Base-by-base conservation (phyloP, 2,329 filamentous ascomycete species). In the Ceratocystis colombiana region DNA sequence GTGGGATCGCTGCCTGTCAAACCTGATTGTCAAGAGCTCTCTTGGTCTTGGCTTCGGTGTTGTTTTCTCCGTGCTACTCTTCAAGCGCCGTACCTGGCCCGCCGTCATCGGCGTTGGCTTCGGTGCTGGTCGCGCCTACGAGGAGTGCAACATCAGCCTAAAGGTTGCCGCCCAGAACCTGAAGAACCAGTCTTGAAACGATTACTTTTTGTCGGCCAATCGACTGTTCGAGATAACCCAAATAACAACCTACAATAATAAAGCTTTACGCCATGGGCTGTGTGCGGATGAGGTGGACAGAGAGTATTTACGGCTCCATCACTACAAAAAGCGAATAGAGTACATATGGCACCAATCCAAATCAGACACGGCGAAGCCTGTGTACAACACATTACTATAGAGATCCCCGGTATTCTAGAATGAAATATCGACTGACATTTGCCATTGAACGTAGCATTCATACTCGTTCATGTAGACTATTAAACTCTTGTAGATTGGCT, bases 1-100 rank as follows among this genome's bases (percentile, higher is more conserved):
- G 94, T 99, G 94, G 94, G 94, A 99, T 77, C 93, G 89, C 80
- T 96, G 94, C 79, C 87, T 99, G 72, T 97, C 94, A 72, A 96
- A 95, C 75, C 85, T 96, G 77, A 85, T 99, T 75, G 95, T 99
- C 82, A 92, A 95, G 78, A 97, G 93, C 71, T 88, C 89, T 66
- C 88, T 99, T 77, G 94, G 94, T 74, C 88, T 97, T 75, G 90
- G 89, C 72, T 99, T 99, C 79, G 94, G 94, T 75, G 88, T 99
- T 76, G 90, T 99, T 79, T 97, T 99, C 82, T 97, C 94, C 69
- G 92, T 99, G 69, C 88, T 99, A 68, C 80, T 99, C 66, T 99
- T 99, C 85, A 96, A 96, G 84, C 88, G 95, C 78, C 88, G 94
- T 80, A 90, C 94, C 71, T 99, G 93, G 90, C 94, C 94, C 67